phyloP scores from a whole-genome alignment of 2,329 filamentous ascomycete genomes.

The Macroventuria anomochaeta region DNA sequence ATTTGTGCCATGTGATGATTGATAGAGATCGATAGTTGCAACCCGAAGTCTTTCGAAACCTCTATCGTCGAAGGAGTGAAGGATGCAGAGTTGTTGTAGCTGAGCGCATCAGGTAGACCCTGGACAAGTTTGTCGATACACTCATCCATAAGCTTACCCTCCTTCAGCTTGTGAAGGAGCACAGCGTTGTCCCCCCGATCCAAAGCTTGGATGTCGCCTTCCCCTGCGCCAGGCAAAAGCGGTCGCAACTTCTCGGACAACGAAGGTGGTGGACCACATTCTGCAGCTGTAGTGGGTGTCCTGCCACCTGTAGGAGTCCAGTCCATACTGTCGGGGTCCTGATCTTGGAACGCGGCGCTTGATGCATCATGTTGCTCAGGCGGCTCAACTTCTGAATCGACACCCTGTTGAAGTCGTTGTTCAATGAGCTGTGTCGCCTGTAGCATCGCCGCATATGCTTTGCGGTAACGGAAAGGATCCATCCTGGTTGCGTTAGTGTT shows the following conservation, averaged over 20 bases:
- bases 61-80: slow-evolving; percentile 50
- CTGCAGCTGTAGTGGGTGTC: slow-evolving; percentile 36
- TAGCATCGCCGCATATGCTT: slow-evolving; percentile 48
- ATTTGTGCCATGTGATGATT: slow-evolving; percentile 50
- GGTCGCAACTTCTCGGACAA: slow-evolving; percentile 42
- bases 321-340: slow-evolving; percentile 49
- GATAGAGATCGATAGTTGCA: slow-evolving; percentile 49
- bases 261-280: slow-evolving; percentile 39
- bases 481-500: slow-evolving; percentile 36
- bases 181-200: slow-evolving; percentile 37
- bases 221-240: slow-evolving; percentile 36
- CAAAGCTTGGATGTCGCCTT: slow-evolving; percentile 31
- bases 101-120: slow-evolving; percentile 45
- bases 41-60: slow-evolving; percentile 47
- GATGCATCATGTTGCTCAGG: slow-evolving; percentile 14
- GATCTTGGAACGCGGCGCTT: slow-evolving; percentile 27
- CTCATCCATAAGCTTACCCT: slow-evolving; percentile 46
- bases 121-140: slow-evolving; percentile 47
- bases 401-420: slow-evolving; percentile 35
- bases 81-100: slow-evolving; percentile 40
- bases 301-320: slow-evolving; percentile 45
- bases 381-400: slow-evolving; percentile 13
- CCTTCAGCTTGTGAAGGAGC: slow-evolving; percentile 44
- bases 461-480: slow-evolving; percentile 47
- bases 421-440: slow-evolving; percentile 45